Evolutionary conservation across 176 grass and related monocot genomes (phyloP), one percentile per base, ranked within the genome.

Genomic region (Ananas comosus): DNA sequence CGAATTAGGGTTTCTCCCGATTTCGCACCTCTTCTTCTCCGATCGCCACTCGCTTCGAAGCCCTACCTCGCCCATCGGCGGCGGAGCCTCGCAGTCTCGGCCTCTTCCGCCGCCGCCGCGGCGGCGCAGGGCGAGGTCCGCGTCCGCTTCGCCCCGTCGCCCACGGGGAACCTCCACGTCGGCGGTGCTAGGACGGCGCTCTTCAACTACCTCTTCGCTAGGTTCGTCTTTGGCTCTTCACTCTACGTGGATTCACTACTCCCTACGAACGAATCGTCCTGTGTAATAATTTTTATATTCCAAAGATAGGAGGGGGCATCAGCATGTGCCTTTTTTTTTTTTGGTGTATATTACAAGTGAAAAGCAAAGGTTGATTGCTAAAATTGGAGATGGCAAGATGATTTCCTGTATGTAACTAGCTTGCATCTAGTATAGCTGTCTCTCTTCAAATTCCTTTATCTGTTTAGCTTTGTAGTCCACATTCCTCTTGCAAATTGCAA

Each of bases 121-220:
- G 53, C 66, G 5, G 5, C 17, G 28, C 65, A 58, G 1, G 79
- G 73, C 49, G 84, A 91, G 72, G 94, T 90, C 24, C 86, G 94
- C 71, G 94, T 99, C 61, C 86, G 94, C 42, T 99, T 99, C 74
- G 84, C 94, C 49, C 86, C 94, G 10, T 99, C 94, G 65, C 89
- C 84, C 12, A 99, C 89, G 1, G 94, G 94, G 21, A 99, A 99
- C 65, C 84, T 90, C 52, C 94, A 99, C 77, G 86, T 93, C 5
- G 82, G 94, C 4, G 94, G 89, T 14, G 94, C 89, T 1, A 88
- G 89, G 74, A 99, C 89, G 23, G 89, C 94, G 29, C 82, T 90
- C 56, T 99, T 92, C 69, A 93, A 99, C 82, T 93, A 93, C 86
- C 87, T 99, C 71, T 93, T 92, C 73, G 87, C 89, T 71, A 88